A percentile compares a stretch with the other conserved stretches of the same genome.
These are phyloP conservation scores for Setomelanomma holmii DNA, from an alignment of 2,329 filamentous ascomycete species.

Conservation along the genomic window DNA sequence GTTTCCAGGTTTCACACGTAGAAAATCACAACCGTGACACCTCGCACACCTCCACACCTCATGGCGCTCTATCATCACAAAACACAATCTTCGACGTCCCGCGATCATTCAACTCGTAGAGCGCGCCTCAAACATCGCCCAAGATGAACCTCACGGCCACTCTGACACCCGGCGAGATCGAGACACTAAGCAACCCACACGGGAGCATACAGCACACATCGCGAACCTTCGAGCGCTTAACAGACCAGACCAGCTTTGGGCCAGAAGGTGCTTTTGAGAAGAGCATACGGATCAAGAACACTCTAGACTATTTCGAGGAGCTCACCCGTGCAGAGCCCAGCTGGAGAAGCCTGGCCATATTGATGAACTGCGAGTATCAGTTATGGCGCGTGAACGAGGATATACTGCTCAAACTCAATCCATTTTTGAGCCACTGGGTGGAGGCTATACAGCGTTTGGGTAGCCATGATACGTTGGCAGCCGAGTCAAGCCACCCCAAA, in stretches of 20 bases:
- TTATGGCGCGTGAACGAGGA: conserved; percentile 41
- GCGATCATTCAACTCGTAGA: conserved; percentile 20
- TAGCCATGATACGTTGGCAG: neutral
- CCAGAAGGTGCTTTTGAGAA: conserved; percentile 33
- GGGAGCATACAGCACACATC: conserved; percentile 20
- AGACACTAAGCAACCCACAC: conserved; percentile 28
- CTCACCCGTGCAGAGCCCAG: conserved; percentile 24
- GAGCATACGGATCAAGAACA: conserved; percentile 40
- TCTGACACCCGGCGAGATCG: conserved; percentile 32
- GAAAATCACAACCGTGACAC: conserved; percentile 22
- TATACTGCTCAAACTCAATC: conserved; percentile 43
- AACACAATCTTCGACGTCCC: conserved; percentile 11
- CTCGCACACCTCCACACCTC: conserved; percentile 17
- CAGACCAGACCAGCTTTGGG: conserved; percentile 5
- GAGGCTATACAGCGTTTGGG: conserved; percentile 38
- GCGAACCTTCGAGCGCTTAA: conserved; percentile 12
- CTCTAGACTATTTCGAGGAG: conserved; percentile 37
- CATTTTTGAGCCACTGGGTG: conserved; percentile 51
- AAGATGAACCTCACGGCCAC: conserved; percentile 37
- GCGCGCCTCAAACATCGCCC: conserved; percentile 23
- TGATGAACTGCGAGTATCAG: conserved; percentile 47
- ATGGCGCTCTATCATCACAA: conserved; percentile 25
- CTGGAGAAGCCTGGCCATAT: conserved; percentile 29
- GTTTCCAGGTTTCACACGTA: conserved; percentile 22
- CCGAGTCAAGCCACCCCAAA: neutral